A percentile compares a stretch with the other conserved stretches of the same genome.
Conservation (phyloP, 176 grass and related monocot species). For the Dactylis glomerata region DNA sequence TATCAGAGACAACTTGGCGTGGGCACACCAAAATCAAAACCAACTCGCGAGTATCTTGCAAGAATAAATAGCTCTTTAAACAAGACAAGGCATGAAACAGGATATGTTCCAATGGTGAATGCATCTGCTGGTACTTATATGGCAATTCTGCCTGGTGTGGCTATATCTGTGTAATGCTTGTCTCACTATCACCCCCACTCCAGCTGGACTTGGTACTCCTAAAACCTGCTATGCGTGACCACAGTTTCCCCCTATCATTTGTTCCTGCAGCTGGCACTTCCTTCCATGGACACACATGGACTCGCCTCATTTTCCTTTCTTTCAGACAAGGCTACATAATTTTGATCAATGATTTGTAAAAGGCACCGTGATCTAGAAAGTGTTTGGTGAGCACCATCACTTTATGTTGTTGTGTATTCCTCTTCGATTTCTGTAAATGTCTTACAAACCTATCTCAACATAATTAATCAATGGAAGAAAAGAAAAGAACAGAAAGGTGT, state of each 20-base stretch:
- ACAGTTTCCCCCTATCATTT: conserved; percentile 35
- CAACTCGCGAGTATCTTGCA: conserved; percentile 28
- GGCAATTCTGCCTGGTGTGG: conserved; percentile 33
- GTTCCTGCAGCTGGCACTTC: conserved; percentile 52
- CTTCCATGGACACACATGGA: conserved; percentile 4
- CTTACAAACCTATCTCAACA: not conserved
- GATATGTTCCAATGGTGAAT: conserved; percentile 41
- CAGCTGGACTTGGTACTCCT: conserved; percentile 45
- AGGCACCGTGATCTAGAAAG: not conserved
- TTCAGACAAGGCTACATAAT: conserved; percentile 27
- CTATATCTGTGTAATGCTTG: conserved; percentile 28
- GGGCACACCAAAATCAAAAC: not conserved
- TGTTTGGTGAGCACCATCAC: not conserved
- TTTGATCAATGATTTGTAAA: conserved; percentile 14
- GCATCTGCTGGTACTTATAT: conserved; percentile 44
- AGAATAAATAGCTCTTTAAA: conserved; percentile 32
- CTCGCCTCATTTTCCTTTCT: conserved; percentile 31
- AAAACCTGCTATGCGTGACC: conserved; percentile 52
- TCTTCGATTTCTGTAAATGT: conserved; percentile 1
- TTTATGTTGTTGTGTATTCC: not conserved
- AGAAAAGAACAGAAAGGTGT: not conserved
- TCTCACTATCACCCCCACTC: conserved; percentile 33
- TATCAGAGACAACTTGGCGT: conserved; percentile 2
- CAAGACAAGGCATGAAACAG: conserved; percentile 32
- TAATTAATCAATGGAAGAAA: not conserved